phyloP scores from a whole-genome alignment of 345 rosid species.

The Aethionema arabicum region DNA sequence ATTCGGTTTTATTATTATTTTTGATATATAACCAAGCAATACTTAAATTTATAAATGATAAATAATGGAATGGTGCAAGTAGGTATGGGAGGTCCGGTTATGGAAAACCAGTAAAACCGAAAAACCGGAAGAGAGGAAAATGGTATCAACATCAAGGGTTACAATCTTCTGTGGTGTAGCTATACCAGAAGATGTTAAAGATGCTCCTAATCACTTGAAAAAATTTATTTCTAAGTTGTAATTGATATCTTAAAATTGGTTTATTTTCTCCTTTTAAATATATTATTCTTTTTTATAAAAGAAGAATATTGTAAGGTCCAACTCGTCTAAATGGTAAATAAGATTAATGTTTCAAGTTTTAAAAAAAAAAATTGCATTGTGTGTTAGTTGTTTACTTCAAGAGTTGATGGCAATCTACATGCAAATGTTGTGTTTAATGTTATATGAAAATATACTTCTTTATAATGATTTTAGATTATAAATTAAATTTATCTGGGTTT shows the following conservation, averaged over 20 bases:
- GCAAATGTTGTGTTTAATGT: no score
- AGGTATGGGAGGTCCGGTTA: constrained; percentile 89
- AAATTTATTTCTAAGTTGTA: constrained; percentile 39
- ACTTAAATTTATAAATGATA: no score
- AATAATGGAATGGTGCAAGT: not conserved
- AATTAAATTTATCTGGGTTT: no score
- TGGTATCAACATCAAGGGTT: constrained; percentile 68
- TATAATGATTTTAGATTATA: no score
- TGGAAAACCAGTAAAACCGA: constrained; percentile 55
- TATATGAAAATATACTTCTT: no score
- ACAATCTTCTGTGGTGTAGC: constrained; percentile 69
- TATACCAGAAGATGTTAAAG: constrained; percentile 60
- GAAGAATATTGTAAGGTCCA: constrained; percentile 1
- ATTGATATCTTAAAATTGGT: constrained; percentile 1
- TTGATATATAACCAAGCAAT: no score
- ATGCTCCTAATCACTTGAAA: constrained; percentile 49
- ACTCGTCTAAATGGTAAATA: constrained; percentile 1
- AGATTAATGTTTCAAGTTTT: not conserved
- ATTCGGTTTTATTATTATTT: not conserved
- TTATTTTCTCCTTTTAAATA: not conserved
- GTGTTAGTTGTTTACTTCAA: no score
- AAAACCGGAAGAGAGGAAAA: constrained; percentile 35
- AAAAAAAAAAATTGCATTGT: no score
- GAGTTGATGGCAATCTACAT: no score
- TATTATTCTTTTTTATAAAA: not conserved